phyloP scores from a whole-genome alignment of 2,329 filamentous ascomycete species.

The Venturia oleaginea region DNA sequence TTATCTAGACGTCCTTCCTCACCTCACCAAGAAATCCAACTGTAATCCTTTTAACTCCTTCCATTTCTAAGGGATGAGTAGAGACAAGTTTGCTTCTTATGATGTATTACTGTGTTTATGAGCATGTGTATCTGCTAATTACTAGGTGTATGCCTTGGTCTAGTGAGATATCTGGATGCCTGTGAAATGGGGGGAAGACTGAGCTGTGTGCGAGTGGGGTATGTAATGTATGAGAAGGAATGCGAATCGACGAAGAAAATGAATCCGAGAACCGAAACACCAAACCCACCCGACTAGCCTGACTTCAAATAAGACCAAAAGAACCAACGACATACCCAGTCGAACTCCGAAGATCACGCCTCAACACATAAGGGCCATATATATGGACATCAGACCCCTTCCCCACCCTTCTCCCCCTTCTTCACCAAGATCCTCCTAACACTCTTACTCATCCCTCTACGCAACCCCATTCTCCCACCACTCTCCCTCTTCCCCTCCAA shows the following conservation, averaged over 20 bases:
- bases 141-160: neutral
- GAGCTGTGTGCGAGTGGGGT: neutral
- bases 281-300: neutral
- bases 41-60: too few species aligned
- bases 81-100: too few species aligned
- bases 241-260: neutral
- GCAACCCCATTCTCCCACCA: neutral
- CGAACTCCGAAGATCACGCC: neutral
- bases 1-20: constrained; percentile 2
- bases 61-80: too few species aligned
- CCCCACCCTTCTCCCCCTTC: neutral
- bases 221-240: neutral
- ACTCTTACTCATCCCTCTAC: neutral
- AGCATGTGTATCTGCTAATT: neutral
- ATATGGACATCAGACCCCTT: neutral
- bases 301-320: neutral
- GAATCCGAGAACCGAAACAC: neutral
- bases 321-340: neutral
- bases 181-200: neutral
- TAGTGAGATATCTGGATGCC: neutral
- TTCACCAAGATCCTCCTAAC: neutral
- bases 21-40: neutral
- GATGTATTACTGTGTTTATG: too few species aligned
- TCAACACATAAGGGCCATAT: neutral
- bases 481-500: neutral